A percentile compares a stretch with the other conserved stretches of the same genome.
Conservation (phyloP, 768 basidiomycete genomes). For the Hysterangium stoloniferum region DNA sequence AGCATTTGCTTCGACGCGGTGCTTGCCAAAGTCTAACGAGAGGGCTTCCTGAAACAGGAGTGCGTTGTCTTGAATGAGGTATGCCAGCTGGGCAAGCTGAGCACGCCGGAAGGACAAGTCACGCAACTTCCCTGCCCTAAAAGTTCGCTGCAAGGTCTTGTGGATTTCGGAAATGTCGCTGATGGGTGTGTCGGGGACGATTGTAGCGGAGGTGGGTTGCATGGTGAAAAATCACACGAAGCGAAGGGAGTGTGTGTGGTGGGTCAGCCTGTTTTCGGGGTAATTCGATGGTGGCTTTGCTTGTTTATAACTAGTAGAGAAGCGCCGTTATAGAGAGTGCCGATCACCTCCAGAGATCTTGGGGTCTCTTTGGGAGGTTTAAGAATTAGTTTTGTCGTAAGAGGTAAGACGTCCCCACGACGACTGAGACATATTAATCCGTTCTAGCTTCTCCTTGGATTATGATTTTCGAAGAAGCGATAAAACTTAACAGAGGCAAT, state of each 20-base stretch:
- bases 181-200: conserved; percentile 7
- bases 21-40: conserved; percentile 55
- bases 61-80: conserved; percentile 67
- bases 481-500: no score
- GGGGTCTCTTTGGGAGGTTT: no score
- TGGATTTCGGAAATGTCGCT: conserved; percentile 35
- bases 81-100: conserved; percentile 66
- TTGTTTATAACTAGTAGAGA: no score
- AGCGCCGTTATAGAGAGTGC: no score
- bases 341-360: no score
- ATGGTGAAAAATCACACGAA: no score
- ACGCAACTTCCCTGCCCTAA: conserved; percentile 57
- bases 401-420: no score
- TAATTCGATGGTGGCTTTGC: background rate
- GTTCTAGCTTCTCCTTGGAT: no score
- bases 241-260: background rate
- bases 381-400: no score
- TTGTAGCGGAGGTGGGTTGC: no score
- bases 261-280: background rate
- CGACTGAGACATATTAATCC: no score
- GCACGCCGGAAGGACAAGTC: conserved; percentile 60
- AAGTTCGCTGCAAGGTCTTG: conserved; percentile 45
- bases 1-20: conserved; percentile 49
- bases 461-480: no score
- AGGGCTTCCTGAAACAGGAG: conserved; percentile 53